These are phyloP conservation scores for Neurospora tetrasperma DNA, from an alignment of 495 filamentous ascomycete genomes.

Conservation along the genomic window DNA sequence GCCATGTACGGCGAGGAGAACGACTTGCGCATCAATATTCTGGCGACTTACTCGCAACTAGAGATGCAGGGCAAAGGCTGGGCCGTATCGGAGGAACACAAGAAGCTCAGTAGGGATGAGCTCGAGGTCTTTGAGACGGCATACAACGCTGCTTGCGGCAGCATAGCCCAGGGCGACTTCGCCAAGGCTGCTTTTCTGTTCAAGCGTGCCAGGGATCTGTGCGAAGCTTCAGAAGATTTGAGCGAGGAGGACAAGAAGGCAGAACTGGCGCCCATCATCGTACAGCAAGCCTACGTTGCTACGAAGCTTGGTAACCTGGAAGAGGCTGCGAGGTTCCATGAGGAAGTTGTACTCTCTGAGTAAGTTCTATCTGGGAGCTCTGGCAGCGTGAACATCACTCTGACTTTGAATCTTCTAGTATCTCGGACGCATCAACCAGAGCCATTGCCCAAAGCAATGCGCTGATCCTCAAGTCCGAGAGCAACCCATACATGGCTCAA, in stretches of 20 bases:
- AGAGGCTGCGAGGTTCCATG: slow-evolving; percentile 59
- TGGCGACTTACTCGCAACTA: slow-evolving; percentile 75
- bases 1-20: slow-evolving; percentile 58
- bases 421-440: slow-evolving; percentile 67
- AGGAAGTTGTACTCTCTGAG: slow-evolving; percentile 43
- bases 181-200: slow-evolving; percentile 65
- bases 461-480: slow-evolving; percentile 45
- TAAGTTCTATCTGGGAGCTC: slow-evolving; percentile 12
- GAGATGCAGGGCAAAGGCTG: slow-evolving; percentile 59
- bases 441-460: slow-evolving; percentile 72
- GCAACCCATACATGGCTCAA: slow-evolving; percentile 73
- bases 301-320: slow-evolving; percentile 59
- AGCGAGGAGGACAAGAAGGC: slow-evolving; percentile 70
- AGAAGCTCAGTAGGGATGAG: slow-evolving; percentile 58
- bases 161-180: slow-evolving; percentile 71
- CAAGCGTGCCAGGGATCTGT: slow-evolving; percentile 78
- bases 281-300: slow-evolving; percentile 78
- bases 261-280: slow-evolving; percentile 74
- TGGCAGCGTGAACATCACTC: background rate
- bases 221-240: slow-evolving; percentile 73
- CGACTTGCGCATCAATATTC: slow-evolving; percentile 76
- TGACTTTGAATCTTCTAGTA: slow-evolving; percentile 38
- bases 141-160: slow-evolving; percentile 84
- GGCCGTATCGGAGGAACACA: slow-evolving; percentile 27
- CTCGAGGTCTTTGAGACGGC: slow-evolving; percentile 86